Percentiles rank a stretch among this genome's conserved stretches.
phyloP scores from a whole-genome alignment of 306 rosid species.

The Cucumis cinereus region DNA sequence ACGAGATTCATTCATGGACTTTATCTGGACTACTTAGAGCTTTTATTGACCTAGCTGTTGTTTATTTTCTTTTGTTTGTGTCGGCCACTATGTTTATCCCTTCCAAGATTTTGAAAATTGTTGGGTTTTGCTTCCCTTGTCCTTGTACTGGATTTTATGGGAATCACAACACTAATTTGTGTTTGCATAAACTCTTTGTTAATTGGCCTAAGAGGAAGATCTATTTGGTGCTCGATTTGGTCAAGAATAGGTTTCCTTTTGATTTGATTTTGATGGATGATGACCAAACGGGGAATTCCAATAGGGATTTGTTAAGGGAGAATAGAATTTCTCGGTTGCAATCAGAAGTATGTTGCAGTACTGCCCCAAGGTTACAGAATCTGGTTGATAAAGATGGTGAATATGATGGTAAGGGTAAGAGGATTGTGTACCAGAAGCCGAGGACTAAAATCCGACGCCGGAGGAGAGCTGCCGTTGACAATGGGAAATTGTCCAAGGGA shows the following conservation, averaged over 20 bases:
- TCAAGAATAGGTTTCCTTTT: conserved; percentile 47
- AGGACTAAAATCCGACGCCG: conserved; percentile 44
- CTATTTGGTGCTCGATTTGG: conserved; percentile 31
- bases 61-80: conserved; percentile 52
- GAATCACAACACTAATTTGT: conserved; percentile 29
- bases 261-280: conserved; percentile 33
- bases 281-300: conserved; percentile 16
- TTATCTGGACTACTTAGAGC: conserved; percentile 48
- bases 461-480: conserved; percentile 32
- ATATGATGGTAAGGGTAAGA: conserved; percentile 54
- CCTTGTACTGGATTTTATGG: conserved; percentile 73
- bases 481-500: conserved; percentile 23
- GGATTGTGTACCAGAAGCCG: conserved; percentile 29
- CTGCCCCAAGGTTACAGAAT: conserved; percentile 24
- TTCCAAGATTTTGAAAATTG: conserved; percentile 25
- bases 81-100: conserved; percentile 45
- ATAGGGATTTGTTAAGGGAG: conserved; percentile 20
- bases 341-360: conserved; percentile 29
- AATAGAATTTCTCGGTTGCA: conserved; percentile 33
- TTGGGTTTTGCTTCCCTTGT: conserved; percentile 54
- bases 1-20: conserved; percentile 59
- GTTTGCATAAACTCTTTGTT: conserved; percentile 39
- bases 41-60: conserved; percentile 50
- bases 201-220: conserved; percentile 47
- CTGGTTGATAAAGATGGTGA: conserved; percentile 36